Evolutionary conservation across 768 basidiomycete genomes (phyloP), one percentile per base, ranked within the genome.

Genomic region (Lactarius hengduanensis): DNA sequence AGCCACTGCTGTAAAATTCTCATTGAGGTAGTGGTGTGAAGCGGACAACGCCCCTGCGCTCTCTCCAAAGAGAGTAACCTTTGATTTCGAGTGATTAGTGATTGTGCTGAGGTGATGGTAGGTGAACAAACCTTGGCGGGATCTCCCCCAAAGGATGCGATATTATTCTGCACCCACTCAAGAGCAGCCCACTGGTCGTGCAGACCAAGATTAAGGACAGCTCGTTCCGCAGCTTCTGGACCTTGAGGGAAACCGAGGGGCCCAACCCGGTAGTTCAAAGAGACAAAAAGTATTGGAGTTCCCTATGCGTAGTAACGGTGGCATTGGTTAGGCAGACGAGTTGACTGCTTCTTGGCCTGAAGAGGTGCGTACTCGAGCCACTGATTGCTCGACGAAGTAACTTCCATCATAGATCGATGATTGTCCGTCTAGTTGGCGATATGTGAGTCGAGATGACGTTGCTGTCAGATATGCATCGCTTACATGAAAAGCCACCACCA

Each of bases 251-350:
- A 85, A 0, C 84, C 85, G 16, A 84, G 77, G 4, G 81, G 78
- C 7, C 80, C 81, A 18, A 85, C 70, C 43, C 85, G 77, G 69
- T 86, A 85, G 70, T 84, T 82, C 69, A 83, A 68, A 45, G 77
- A 79, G 38, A 82, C 84, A 69, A 78, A 81, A 56, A 86, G 74
- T 47, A 84, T 72, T n/a, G 68, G 68, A 2, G 68, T 69, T 40
- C 61, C 68, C 68, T 69, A 47, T 32, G 18, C 53, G 36, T 38
- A 10, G 45, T 34, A 57, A 26, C 34, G 9, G 43, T 40, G 5
- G 3, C 20, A 10, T 22, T 50, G n/a, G 11, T 9, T 40, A 55
- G 58, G 18, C n/a, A 45, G 3, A 34, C 47, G 22, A 32, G n/a
- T 11, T 3, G 36, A 22, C 10, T 9, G 11, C 15, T 22, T 22